These are phyloP conservation scores for Aschersonia sp. DNA, from an alignment of 2,329 filamentous ascomycete species.

Conservation along the genomic window DNA sequence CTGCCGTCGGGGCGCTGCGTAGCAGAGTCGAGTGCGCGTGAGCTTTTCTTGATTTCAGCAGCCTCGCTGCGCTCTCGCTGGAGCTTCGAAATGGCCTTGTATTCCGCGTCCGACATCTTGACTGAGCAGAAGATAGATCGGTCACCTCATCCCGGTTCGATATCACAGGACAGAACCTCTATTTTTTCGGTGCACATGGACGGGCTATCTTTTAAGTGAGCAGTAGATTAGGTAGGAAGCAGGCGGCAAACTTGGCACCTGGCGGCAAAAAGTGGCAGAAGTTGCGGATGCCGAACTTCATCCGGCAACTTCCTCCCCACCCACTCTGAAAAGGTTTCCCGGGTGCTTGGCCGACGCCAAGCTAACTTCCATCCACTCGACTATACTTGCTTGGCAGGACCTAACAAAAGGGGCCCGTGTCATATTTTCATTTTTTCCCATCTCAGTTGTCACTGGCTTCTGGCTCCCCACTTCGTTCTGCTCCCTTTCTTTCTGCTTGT, in stretches of 20 bases:
- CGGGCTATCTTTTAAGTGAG: constrained; percentile 8
- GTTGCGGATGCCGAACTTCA: constrained; percentile 15
- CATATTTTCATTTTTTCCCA: too few relatives aligned
- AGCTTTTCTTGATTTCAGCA: constrained; percentile 66
- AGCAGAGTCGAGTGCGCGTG: constrained; percentile 62
- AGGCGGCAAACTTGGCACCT: too few relatives aligned
- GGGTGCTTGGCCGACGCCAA: too few relatives aligned
- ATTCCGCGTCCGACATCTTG: constrained; percentile 65
- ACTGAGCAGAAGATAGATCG: constrained; percentile 12
- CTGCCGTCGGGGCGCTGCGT: constrained; percentile 76
- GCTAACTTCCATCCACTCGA: too few relatives aligned
- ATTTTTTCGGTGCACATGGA: constrained; percentile 22
- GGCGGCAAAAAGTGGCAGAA: constrained; percentile 16
- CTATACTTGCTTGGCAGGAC: too few relatives aligned
- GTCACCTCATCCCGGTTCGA: constrained; percentile 27
- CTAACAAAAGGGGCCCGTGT: too few relatives aligned
- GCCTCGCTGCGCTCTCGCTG: constrained; percentile 86
- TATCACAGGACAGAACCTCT: constrained; percentile 18
- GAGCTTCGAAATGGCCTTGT: constrained; percentile 74
- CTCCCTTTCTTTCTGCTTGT: not conserved
- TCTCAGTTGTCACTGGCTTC: not conserved
- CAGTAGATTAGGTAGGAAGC: too few relatives aligned
- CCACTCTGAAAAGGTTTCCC: not conserved
- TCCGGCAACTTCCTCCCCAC: constrained; percentile 8
- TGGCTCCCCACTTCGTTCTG: not conserved